Evolutionary conservation across 768 basidiomycete species (phyloP).

Genomic region (Kwoniella mangroviensis): DNA sequence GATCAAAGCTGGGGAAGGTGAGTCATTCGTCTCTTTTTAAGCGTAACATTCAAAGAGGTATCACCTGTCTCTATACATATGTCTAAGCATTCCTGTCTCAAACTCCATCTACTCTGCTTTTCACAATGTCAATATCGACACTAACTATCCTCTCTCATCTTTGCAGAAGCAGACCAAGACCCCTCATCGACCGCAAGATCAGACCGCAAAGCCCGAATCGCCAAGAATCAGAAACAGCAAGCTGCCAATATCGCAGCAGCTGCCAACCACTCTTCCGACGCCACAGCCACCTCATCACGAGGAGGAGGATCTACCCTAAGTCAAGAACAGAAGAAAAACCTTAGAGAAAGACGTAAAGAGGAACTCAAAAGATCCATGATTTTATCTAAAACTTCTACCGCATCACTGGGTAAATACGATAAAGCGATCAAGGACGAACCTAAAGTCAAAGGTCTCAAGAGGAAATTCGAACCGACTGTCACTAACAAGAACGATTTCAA

Average conservation of each 20-base stretch:
- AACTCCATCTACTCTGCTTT: too few species aligned
- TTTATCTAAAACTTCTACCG: constrained; percentile 79
- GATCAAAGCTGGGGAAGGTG: constrained; percentile 84
- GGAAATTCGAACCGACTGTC: constrained; percentile 92
- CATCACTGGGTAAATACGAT: constrained; percentile 92
- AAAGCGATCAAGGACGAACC: constrained; percentile 88
- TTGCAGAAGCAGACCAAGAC: constrained; percentile 76
- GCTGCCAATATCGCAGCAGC: constrained; percentile 69
- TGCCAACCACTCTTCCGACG: constrained; percentile 32
- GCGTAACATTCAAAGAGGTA: too few species aligned
- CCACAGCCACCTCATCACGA: constrained; percentile 19
- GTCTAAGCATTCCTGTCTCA: too few species aligned
- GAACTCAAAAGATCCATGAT: constrained; percentile 79
- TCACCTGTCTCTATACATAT: too few species aligned
- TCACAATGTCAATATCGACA: not conserved
- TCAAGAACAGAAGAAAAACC: constrained; percentile 38
- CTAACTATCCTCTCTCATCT: not conserved
- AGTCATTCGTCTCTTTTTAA: constrained; percentile 20
- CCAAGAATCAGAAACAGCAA: constrained; percentile 82
- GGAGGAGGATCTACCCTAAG: not conserved
- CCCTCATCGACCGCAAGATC: constrained; percentile 74
- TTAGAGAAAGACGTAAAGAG: constrained; percentile 65
- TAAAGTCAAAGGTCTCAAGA: constrained; percentile 80
- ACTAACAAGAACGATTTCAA: constrained; percentile 60
- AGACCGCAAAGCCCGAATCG: constrained; percentile 77